These are phyloP conservation scores for Echites panduratus DNA, from an alignment of 257 asterid genomes.

Conservation along the genomic window DNA sequence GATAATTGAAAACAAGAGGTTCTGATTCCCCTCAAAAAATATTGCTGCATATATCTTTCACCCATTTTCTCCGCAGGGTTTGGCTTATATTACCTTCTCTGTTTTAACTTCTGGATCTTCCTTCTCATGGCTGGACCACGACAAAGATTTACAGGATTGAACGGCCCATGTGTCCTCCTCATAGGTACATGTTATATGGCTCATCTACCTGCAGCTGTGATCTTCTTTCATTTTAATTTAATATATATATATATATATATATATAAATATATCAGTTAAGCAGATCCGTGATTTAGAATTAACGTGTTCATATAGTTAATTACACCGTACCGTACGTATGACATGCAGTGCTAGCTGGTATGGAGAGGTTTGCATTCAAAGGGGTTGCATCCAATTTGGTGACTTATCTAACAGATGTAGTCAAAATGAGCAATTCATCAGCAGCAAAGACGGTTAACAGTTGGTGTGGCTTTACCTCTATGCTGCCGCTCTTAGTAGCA, in stretches of 20 bases:
- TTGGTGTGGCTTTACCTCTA: conserved; percentile 81
- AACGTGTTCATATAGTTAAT: not conserved
- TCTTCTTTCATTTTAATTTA: too few species aligned
- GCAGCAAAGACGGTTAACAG: conserved; percentile 78
- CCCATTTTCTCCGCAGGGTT: not conserved
- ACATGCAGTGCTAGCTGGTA: conserved; percentile 57
- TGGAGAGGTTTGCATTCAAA: conserved; percentile 92
- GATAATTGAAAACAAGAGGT: not conserved
- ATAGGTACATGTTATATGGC: conserved; percentile 38
- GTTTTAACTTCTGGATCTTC: not conserved
- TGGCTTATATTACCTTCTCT: not conserved
- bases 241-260: not conserved
- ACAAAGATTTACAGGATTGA: conserved; percentile 37
- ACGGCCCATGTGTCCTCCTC: conserved; percentile 71
- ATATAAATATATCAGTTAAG: too few species aligned
- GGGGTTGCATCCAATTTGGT: conserved; percentile 95
- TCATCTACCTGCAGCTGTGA: too few species aligned
- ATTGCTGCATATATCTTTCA: not conserved
- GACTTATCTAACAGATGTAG: conserved; percentile 69
- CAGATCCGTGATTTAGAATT: not conserved
- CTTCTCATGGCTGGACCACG: conserved; percentile 29
- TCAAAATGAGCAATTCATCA: conserved; percentile 71
- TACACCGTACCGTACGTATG: not conserved
- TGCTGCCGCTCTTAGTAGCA: conserved; percentile 75
- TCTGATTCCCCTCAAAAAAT: not conserved